These are phyloP conservation scores for Chlorella sp. DNA, from an alignment of 139 green algal species.

Conservation along the genomic window DNA sequence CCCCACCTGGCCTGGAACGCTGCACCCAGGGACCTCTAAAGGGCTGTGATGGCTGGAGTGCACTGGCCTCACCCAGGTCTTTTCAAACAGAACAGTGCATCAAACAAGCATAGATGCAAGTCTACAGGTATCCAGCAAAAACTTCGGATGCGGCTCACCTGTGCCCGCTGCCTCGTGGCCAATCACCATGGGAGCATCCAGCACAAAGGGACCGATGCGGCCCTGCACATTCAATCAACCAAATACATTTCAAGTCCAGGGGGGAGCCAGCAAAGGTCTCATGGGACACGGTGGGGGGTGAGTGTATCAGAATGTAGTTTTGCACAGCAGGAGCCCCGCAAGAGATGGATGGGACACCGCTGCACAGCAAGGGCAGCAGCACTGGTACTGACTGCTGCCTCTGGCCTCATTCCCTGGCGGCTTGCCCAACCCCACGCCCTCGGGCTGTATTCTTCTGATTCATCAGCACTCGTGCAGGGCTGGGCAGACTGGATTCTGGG, in stretches of 20 bases:
- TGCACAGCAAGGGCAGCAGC: neutral
- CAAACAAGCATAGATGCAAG: no score
- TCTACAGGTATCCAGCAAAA: no score
- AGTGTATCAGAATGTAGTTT: no score
- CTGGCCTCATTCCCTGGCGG: neutral
- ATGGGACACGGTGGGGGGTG: no score
- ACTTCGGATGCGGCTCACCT: no score
- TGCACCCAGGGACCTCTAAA: no score
- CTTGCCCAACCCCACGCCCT: neutral
- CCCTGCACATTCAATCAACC: constrained; percentile 13
- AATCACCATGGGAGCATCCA: constrained; percentile 51
- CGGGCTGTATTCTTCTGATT: neutral
- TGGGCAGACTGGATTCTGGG: no score
- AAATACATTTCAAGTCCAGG: neutral
- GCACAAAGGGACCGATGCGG: constrained; percentile 51
- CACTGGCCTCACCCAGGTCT: no score
- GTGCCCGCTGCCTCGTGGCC: constrained; percentile 54
- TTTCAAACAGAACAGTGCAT: no score
- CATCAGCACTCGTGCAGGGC: neutral
- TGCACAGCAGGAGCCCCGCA: neutral
- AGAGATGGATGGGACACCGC: neutral
- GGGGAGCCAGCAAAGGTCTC: no score
- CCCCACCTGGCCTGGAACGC: no score
- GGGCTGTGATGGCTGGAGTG: neutral
- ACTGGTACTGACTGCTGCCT: no score